Conservation (phyloP, 2,329 filamentous ascomycete genomes). For the Cytospora piceae region DNA sequence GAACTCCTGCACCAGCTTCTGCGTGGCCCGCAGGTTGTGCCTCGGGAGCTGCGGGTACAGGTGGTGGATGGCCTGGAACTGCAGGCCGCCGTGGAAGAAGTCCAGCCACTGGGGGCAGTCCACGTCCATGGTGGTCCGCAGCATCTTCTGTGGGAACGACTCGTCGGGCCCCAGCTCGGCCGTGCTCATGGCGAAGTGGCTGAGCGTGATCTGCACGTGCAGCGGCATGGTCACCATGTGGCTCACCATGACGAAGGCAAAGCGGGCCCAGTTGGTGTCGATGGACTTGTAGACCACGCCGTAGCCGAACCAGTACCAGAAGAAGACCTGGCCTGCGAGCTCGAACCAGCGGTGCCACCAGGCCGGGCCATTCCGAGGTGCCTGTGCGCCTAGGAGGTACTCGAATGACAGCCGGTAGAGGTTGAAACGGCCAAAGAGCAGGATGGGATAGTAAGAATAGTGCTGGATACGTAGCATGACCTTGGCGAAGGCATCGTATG, state of each 20-base stretch:
- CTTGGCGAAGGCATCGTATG: slow-evolving; percentile 75
- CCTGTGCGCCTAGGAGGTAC: slow-evolving; percentile 71
- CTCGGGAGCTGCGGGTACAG: slow-evolving; percentile 82
- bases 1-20: slow-evolving; percentile 78
- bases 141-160: slow-evolving; percentile 87
- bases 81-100: slow-evolving; percentile 85
- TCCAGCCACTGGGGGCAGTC: slow-evolving; percentile 88
- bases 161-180: slow-evolving; percentile 81
- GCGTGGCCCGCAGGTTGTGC: slow-evolving; percentile 77
- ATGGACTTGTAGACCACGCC: slow-evolving; percentile 74
- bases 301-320: slow-evolving; percentile 89
- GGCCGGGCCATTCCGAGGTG: slow-evolving; percentile 74
- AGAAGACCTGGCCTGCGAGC: slow-evolving; percentile 73
- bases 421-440: slow-evolving; percentile 84
- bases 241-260: slow-evolving; percentile 77
- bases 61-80: slow-evolving; percentile 90
- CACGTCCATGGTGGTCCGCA: slow-evolving; percentile 92
- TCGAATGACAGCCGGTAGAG: slow-evolving; percentile 82
- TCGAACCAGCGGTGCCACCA: slow-evolving; percentile 87
- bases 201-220: slow-evolving; percentile 88
- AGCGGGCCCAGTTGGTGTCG: slow-evolving; percentile 68
- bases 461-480: slow-evolving; percentile 74
- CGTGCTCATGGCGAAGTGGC: slow-evolving; percentile 93
- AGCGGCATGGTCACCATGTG: slow-evolving; percentile 81
- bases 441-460: slow-evolving; percentile 81